Percentiles rank a stretch among this genome's conserved stretches.
phyloP scores from a whole-genome alignment of 495 filamentous ascomycete species.

The Xylona heveae region DNA sequence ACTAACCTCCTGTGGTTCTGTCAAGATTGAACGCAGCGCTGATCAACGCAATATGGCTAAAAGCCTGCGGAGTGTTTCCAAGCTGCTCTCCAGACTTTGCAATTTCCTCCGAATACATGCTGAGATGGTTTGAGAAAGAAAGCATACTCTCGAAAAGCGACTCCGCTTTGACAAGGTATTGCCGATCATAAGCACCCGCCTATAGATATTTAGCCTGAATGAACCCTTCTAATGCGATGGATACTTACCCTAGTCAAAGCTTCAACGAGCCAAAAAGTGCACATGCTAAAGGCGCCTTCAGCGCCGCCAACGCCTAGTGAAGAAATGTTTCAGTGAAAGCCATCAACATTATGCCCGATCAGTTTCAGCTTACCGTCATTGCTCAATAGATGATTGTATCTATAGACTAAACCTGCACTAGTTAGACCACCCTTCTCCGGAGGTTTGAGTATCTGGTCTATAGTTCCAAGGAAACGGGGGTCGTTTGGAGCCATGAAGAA shows the following conservation, averaged over 20 bases:
- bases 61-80: slow-evolving; percentile 55
- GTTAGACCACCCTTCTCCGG: slow-evolving; percentile 53
- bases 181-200: slow-evolving; percentile 36
- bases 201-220: slow-evolving; percentile 2
- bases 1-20: slow-evolving; percentile 7
- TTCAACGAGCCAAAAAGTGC: slow-evolving; percentile 59
- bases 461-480: slow-evolving; percentile 43
- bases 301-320: slow-evolving; percentile 42
- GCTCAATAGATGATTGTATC: slow-evolving; percentile 40
- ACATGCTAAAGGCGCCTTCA: slow-evolving; percentile 62
- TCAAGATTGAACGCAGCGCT: slow-evolving; percentile 55
- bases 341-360: not conserved
- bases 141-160: slow-evolving; percentile 56
- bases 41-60: slow-evolving; percentile 49
- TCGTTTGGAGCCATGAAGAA: slow-evolving; percentile 59
- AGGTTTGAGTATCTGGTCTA: slow-evolving; percentile 41
- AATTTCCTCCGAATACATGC: slow-evolving; percentile 62
- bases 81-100: slow-evolving; percentile 47
- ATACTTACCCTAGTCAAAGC: slow-evolving; percentile 40
- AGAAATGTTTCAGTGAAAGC: not conserved
- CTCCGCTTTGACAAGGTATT: slow-evolving; percentile 37
- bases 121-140: slow-evolving; percentile 46
- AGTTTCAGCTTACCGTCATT: slow-evolving; percentile 34
- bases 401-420: slow-evolving; percentile 46
- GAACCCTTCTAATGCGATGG: not conserved